phyloP scores from a whole-genome alignment of 176 grass and related monocot species.

The Eleusine indica region DNA sequence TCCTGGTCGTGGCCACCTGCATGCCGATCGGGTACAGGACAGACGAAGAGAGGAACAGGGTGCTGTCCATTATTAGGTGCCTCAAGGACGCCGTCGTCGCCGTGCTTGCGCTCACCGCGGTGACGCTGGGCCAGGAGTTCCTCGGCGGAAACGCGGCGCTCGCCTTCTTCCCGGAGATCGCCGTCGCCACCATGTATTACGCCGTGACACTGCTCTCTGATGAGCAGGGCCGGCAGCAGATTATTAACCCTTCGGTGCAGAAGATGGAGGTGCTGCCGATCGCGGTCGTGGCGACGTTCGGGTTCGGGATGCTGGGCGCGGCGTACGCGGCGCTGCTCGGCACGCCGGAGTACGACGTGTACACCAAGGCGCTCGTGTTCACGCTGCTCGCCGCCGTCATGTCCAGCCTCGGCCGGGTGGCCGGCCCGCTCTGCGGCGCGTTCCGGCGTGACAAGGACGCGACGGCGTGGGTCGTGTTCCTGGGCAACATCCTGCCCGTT shows the following conservation, averaged over 20 bases:
- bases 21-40: constrained; percentile 41
- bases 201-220: neutral
- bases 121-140: constrained; percentile 38
- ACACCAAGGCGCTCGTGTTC: constrained; percentile 43
- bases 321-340: constrained; percentile 36
- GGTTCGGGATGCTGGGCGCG: constrained; percentile 45
- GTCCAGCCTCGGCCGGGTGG: constrained; percentile 38
- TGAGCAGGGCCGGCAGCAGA: neutral
- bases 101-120: constrained; percentile 42
- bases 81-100: constrained; percentile 40
- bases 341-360: constrained; percentile 39
- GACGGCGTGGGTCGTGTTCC: constrained; percentile 27
- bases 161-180: constrained; percentile 42
- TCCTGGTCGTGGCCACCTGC: constrained; percentile 38
- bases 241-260: neutral
- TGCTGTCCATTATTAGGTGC: constrained; percentile 35
- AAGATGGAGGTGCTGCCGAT: constrained; percentile 37
- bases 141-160: constrained; percentile 31
- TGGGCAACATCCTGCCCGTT: constrained; percentile 39
- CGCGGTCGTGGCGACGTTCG: constrained; percentile 43
- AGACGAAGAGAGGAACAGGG: constrained; percentile 7
- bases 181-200: constrained; percentile 27
- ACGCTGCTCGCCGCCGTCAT: constrained; percentile 34
- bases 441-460: constrained; percentile 29
- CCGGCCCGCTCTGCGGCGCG: constrained; percentile 28